Percentiles rank a stretch among this genome's conserved stretches.
These are phyloP conservation scores for Globisporangium carolinianum DNA, from an alignment of 352 stramenopile species.

Conservation along the genomic window DNA sequence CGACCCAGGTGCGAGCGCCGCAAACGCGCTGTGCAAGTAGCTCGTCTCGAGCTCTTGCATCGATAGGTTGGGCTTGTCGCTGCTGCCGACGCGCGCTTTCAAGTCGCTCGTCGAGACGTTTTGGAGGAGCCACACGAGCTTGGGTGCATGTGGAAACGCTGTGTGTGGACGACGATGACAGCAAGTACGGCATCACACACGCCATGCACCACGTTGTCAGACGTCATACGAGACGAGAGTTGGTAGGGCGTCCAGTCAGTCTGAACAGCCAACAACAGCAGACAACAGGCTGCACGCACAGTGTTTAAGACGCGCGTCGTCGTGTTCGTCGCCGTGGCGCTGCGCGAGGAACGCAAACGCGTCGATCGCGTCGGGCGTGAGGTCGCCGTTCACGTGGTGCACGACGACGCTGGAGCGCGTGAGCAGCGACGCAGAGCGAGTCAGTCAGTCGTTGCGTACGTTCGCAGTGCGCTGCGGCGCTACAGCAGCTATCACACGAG, in stretches of 20 bases:
- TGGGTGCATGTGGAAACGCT: constrained; percentile 71
- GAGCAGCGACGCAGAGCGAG: background rate
- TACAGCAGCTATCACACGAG: too few species aligned
- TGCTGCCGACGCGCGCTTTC: constrained; percentile 43
- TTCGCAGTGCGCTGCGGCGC: too few species aligned
- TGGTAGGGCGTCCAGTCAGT: background rate
- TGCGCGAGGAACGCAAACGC: constrained; percentile 56
- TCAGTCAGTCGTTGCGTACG: background rate
- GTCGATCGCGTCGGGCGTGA: constrained; percentile 43
- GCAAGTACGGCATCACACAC: too few species aligned
- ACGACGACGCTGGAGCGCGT: constrained; percentile 44
- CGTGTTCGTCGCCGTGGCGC: constrained; percentile 14
- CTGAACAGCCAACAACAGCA: too few species aligned
- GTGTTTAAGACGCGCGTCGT: constrained; percentile 20
- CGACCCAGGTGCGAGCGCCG: constrained; percentile 20
- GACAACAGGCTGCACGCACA: constrained; percentile 9
- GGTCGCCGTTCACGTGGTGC: constrained; percentile 48
- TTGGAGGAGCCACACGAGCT: constrained; percentile 66
- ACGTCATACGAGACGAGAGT: background rate
- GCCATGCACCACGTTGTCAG: too few species aligned
- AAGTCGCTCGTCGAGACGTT: constrained; percentile 52
- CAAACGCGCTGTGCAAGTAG: constrained; percentile 52
- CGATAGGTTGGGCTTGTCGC: constrained; percentile 34
- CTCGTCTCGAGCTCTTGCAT: constrained; percentile 45
- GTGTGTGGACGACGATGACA: background rate